Evolutionary conservation across 176 grass and related monocot genomes (phyloP), one percentile per base, ranked within the genome.

Genomic region (Rhynchospora tenuis): DNA sequence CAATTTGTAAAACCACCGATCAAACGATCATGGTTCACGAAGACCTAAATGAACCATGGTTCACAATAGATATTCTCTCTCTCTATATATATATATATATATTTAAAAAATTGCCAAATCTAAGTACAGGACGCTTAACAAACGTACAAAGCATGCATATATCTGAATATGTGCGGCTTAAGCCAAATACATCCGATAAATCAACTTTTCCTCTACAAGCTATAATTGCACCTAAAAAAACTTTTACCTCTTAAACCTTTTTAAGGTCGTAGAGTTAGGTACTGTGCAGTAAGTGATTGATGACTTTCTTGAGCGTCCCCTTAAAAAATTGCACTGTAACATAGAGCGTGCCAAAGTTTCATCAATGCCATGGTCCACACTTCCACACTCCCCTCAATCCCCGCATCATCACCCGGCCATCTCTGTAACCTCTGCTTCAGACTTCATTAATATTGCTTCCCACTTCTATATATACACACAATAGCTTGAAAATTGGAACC

Each of bases 321-420:
- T 29, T 8, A 29, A 9, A 51, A 54, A 29, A 47, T 50, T 83
- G 79, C 89, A 38, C 81, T 73, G 22, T 83, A 38, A 38, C 1
- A 38, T 38, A 38, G 33, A 85, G 88, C 81, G 84, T 85, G 90
- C 88, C 86, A 90, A 82, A 83, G 78, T 84, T 83, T 81, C 78
- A 85, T 85, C 64, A 85, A 58, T 85, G 33, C 38, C 6, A 38
- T 33, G 42, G 65, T 45, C 83, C 83, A 85, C 68, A 63, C 5
- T 44, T 54, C 44, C 63, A 63, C 65, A 60, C 80, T 48, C 13
- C 51, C 83, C 87, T 59, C 87, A 85, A 89, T 89, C 87, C 66
- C 58, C 83, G 87, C 87, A 85, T 76, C 61, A 70, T 88, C 83
- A 57, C 63, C 62, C 82, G 86, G 74, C 73, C 68, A 33, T 73